phyloP scores from a whole-genome alignment of 2,329 filamentous ascomycete genomes.

The Neopestalotiopsis clavispora region DNA sequence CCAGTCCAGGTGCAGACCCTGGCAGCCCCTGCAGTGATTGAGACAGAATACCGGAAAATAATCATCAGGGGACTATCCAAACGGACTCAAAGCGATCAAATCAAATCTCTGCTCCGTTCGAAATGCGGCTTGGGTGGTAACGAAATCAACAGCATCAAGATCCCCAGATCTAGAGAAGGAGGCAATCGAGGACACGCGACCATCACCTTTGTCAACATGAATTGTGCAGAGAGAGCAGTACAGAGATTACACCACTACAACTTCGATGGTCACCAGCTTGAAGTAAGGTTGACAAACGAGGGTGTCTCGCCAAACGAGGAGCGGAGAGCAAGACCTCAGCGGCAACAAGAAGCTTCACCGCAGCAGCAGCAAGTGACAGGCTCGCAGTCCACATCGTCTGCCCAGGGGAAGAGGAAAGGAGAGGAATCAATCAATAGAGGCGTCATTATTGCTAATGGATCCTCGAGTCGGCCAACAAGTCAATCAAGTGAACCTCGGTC shows the following conservation, averaged over 20 bases:
- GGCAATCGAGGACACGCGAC: conserved; percentile 33
- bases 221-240: conserved; percentile 30
- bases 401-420: conserved; percentile 16
- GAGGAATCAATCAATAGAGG: conserved; percentile 17
- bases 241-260: conserved; percentile 31
- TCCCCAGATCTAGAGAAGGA: conserved; percentile 28
- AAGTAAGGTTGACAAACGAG: conserved; percentile 32
- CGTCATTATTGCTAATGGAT: conserved; percentile 21
- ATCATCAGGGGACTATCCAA: conserved; percentile 35
- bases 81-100: conserved; percentile 28
- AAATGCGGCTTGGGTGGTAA: conserved; percentile 31
- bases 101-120: conserved; percentile 32
- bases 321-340: conserved; percentile 11
- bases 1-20: neutral
- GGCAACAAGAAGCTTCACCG: conserved; percentile 11
- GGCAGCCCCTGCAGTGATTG: conserved; percentile 19
- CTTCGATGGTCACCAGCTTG: conserved; percentile 30
- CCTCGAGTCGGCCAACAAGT: conserved; percentile 11
- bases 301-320: conserved; percentile 31
- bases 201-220: conserved; percentile 32
- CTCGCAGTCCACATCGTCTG: conserved; percentile 18
- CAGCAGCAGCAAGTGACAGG: conserved; percentile 25
- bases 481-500: neutral
- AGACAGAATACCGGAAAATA: conserved; percentile 33
- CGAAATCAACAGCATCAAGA: conserved; percentile 31